Base-by-base conservation (phyloP, 257 asterid species). In the Nicotiana noctiflora region DNA sequence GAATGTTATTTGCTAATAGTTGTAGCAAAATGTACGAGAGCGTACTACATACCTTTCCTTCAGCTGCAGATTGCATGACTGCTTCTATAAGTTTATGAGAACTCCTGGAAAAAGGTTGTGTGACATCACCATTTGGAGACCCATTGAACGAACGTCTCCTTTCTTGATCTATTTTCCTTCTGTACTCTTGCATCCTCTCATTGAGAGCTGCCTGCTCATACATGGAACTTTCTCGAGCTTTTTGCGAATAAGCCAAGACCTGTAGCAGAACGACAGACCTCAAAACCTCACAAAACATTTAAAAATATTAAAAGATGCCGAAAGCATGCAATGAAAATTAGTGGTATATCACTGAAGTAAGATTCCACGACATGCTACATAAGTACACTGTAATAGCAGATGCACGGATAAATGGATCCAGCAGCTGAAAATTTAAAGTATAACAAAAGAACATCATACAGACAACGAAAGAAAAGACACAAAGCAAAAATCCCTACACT, bases 31-130 rank as follows among this genome's bases (percentile, higher is more conserved):
- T 68, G 57, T 27, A 40, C 34, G 57, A 19, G 21, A 68, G 37
- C 57, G 55, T 12, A 75, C 76, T 60, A 75, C 78, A 82, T 90
- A 92, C 99, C 97, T 92, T 94, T 72, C 98, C 98, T 83, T 93
- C 97, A 65, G 91, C 84, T 83, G 93, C 86, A 49, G 94, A 88
- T 72, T 90, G 93, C 97, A 92, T 91, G 81, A 90, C 95, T 8
- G 94, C 97, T 85, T 94, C 97, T 84, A 94, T 94, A 74, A 86
- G 63, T 88, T 94, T 94, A 80, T 94, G 89, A 60, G 97, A 90
- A 84, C 79, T 89, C 89, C 92, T 88, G 53, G 89, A 78, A 75
- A 81, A 89, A 77, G 89, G 88, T 65, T 91, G 94, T 59, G 53
- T 32, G 84, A 70, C 67, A 70, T 92, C 97, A 81, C 85, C 61